Percentiles rank a stretch among this genome's conserved stretches.
Conservation (phyloP, 2,329 filamentous ascomycete genomes). For the Xylaria sp. region DNA sequence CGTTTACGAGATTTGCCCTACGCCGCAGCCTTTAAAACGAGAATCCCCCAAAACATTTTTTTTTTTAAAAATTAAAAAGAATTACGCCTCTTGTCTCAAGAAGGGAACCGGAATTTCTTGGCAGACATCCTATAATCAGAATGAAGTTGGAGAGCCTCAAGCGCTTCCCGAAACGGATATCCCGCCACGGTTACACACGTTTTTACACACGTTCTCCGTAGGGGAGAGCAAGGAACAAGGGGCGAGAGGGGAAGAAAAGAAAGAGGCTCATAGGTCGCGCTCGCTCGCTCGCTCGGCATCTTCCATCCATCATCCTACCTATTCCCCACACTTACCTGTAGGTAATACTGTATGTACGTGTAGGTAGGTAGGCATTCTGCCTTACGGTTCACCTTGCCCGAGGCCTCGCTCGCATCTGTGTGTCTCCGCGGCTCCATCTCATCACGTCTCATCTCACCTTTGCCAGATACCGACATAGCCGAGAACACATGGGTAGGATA, state of each 20-base stretch:
- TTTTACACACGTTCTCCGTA: too few relatives aligned
- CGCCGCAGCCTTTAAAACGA: too few relatives aligned
- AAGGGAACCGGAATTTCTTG: not conserved
- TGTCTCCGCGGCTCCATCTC: not conserved
- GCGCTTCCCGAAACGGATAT: not conserved
- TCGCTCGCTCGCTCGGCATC: not conserved
- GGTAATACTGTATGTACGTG: not conserved
- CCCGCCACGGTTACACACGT: not conserved
- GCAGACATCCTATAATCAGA: not conserved
- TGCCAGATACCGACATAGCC: constrained; percentile 26
- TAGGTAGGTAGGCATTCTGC: constrained; percentile 6
- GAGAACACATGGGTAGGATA: constrained; percentile 6
- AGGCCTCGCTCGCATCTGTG: constrained; percentile 5
- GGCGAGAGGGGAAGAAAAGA: not conserved
- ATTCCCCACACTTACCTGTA: constrained; percentile 7
- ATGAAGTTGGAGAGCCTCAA: constrained; percentile 8
- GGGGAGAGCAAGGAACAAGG: not conserved
- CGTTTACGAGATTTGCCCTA: not conserved
- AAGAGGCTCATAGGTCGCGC: not conserved
- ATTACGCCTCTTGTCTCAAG: not conserved
- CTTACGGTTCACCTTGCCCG: constrained; percentile 20
- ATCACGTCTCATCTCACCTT: constrained; percentile 21
- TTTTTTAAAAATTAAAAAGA: not conserved
- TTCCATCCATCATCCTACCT: not conserved
- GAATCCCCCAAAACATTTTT: too few relatives aligned